Percentiles rank a stretch among this genome's conserved stretches.
phyloP scores from a whole-genome alignment of 2,329 filamentous ascomycete species.

The Hypoxylon sp. region DNA sequence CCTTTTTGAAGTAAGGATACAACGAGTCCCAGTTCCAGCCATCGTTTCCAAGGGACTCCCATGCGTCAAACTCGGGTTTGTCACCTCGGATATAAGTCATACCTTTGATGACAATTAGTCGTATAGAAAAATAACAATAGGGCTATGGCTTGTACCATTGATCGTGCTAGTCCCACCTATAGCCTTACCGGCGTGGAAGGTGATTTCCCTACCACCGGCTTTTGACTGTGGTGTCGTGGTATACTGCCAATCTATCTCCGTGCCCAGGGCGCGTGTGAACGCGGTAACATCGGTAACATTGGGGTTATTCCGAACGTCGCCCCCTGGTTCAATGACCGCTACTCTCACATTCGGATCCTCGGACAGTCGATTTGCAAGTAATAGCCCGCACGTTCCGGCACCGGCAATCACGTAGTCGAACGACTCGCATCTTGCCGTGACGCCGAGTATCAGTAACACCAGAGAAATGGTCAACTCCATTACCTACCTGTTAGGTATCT shows the following conservation, averaged over 20 bases:
- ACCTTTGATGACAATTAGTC: slow-evolving; percentile 43
- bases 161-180: slow-evolving; percentile 53
- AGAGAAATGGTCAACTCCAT: slow-evolving; percentile 20
- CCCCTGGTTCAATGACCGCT: slow-evolving; percentile 50
- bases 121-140: slow-evolving; percentile 13
- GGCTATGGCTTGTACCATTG: slow-evolving; percentile 46
- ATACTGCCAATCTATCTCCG: slow-evolving; percentile 49
- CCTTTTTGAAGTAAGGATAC: slow-evolving; percentile 57
- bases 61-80: slow-evolving; percentile 53
- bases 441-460: slow-evolving; percentile 10
- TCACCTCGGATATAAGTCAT: slow-evolving; percentile 58
- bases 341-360: slow-evolving; percentile 47
- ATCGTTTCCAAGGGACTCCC: slow-evolving; percentile 53
- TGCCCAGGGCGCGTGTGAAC: slow-evolving; percentile 42
- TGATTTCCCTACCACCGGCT: slow-evolving; percentile 46
- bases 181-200: slow-evolving; percentile 49
- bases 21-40: slow-evolving; percentile 58
- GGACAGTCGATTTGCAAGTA: slow-evolving; percentile 50
- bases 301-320: slow-evolving; percentile 47
- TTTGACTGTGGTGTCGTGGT: slow-evolving; percentile 45
- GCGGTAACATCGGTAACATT: slow-evolving; percentile 45
- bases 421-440: slow-evolving; percentile 28
- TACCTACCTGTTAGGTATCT: not conserved
- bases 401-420: slow-evolving; percentile 53
- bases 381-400: slow-evolving; percentile 49